phyloP scores from a whole-genome alignment of 2,329 filamentous ascomycete genomes.

The Fonsecaea erecta region DNA sequence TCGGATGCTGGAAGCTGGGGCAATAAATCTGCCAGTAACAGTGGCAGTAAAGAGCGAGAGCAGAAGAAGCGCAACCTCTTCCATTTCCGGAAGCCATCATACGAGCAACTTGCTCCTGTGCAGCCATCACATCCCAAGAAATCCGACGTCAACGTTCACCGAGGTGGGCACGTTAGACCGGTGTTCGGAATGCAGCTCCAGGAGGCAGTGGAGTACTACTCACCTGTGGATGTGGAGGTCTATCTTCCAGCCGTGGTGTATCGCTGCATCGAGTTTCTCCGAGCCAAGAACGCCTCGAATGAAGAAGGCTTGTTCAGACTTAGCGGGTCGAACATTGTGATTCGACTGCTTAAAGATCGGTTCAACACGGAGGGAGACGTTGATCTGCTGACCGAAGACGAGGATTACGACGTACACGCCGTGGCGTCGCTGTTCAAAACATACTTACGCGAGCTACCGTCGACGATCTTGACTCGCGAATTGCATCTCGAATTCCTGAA shows the following conservation, averaged over 20 bases:
- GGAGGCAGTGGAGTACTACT: slow-evolving; percentile 82
- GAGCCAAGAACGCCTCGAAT: slow-evolving; percentile 74
- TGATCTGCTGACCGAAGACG: slow-evolving; percentile 78
- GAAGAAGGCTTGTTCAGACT: slow-evolving; percentile 97
- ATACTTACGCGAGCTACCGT: slow-evolving; percentile 89
- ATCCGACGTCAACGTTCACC: slow-evolving; percentile 20
- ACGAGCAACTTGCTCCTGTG: slow-evolving; percentile 29
- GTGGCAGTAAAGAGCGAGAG: slow-evolving; percentile 64
- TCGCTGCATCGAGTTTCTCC: slow-evolving; percentile 90
- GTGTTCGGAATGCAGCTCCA: slow-evolving; percentile 85
- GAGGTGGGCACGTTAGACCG: slow-evolving; percentile 55
- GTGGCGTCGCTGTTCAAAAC: slow-evolving; percentile 92
- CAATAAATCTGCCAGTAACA: slow-evolving; percentile 63
- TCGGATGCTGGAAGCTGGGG: slow-evolving; percentile 84
- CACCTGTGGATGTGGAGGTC: slow-evolving; percentile 71
- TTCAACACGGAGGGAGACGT: slow-evolving; percentile 95
- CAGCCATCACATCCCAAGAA: slow-evolving; percentile 23
- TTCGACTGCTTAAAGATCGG: slow-evolving; percentile 85
- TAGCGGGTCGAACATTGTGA: slow-evolving; percentile 94
- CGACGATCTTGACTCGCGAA: slow-evolving; percentile 87
- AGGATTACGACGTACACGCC: slow-evolving; percentile 94
- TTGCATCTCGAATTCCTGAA: slow-evolving; percentile 86
- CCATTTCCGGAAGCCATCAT: slow-evolving; percentile 35
- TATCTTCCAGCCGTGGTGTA: slow-evolving; percentile 91
- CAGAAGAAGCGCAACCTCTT: slow-evolving; percentile 36